These are phyloP conservation scores for Saturnispora gosingensis DNA, from an alignment of 805 yeast species.

Conservation along the genomic window DNA sequence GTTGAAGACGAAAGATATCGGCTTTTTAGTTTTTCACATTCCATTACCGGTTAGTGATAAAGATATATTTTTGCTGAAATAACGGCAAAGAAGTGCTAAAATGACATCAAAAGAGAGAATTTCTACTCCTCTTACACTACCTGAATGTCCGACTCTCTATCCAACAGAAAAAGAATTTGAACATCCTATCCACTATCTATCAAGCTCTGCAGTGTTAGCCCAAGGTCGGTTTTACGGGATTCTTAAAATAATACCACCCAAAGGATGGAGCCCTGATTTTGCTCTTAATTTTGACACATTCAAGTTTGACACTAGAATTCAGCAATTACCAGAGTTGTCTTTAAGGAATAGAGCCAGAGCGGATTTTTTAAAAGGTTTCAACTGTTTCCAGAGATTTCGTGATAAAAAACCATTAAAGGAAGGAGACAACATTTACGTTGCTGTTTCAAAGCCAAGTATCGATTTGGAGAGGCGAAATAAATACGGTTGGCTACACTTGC, in stretches of 20 bases:
- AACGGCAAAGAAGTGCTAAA: no score
- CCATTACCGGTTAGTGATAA: neutral
- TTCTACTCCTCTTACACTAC: neutral
- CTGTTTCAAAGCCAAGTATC: constrained; percentile 6
- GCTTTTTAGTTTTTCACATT: neutral
- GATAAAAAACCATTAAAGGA: constrained; percentile 10
- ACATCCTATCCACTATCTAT: constrained; percentile 42
- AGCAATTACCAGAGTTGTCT: constrained; percentile 55
- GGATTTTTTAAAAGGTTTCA: constrained; percentile 52
- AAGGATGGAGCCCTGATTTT: constrained; percentile 46
- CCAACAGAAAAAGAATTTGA: constrained; percentile 38
- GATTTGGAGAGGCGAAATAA: constrained; percentile 7
- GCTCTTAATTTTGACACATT: constrained; percentile 44
- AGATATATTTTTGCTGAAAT: neutral
- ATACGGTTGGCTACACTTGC: constrained; percentile 12
- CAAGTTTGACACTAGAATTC: constrained; percentile 60
- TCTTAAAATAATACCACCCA: constrained; percentile 45
- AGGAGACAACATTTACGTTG: constrained; percentile 10
- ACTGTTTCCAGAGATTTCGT: constrained; percentile 45
- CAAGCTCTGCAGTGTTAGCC: constrained; percentile 30
- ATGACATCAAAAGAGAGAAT: neutral
- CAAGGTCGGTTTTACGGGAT: constrained; percentile 42
- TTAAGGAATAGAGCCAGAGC: constrained; percentile 52
- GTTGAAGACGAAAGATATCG: neutral
- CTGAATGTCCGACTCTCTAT: constrained; percentile 5